Evolutionary conservation across 2,329 filamentous ascomycete genomes (phyloP).

Genomic region (Podosphaera fusca): DNA sequence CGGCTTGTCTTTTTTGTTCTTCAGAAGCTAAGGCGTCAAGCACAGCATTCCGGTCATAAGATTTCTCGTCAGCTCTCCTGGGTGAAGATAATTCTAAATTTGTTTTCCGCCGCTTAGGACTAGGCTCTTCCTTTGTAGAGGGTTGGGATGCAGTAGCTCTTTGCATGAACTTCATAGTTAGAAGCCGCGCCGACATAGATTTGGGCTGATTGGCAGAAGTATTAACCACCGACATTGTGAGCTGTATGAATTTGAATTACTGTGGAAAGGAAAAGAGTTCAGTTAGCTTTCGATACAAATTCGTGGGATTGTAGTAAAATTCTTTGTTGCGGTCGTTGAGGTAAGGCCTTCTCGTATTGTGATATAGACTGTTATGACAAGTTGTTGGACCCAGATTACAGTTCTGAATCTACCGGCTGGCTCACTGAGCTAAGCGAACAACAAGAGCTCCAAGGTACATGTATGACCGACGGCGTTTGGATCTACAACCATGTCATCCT

Average conservation of each 20-base stretch:
- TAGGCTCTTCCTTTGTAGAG: slow-evolving; percentile 24
- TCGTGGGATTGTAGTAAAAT: no score
- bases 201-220: slow-evolving; percentile 24
- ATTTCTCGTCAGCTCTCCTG: slow-evolving; percentile 19
- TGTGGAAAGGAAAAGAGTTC: background rate
- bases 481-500: slow-evolving; percentile 18
- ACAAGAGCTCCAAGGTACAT: no score
- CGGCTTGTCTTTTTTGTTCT: slow-evolving; percentile 38
- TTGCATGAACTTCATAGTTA: slow-evolving; percentile 98
- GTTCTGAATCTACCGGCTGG: background rate
- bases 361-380: background rate
- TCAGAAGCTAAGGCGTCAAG: slow-evolving; percentile 41
- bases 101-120: slow-evolving; percentile 40
- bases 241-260: background rate
- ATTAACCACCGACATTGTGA: slow-evolving; percentile 11
- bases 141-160: slow-evolving; percentile 41
- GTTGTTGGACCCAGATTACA: background rate
- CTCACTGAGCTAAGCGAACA: background rate
- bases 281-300: background rate
- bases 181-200: slow-evolving; percentile 63
- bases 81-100: slow-evolving; percentile 15
- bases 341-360: background rate
- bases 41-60: slow-evolving; percentile 34
- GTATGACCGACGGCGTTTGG: background rate
- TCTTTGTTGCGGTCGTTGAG: background rate